Evolutionary conservation across 1,284 basidiomycete species (phyloP).

Genomic region (Athelia psychrophila): DNA sequence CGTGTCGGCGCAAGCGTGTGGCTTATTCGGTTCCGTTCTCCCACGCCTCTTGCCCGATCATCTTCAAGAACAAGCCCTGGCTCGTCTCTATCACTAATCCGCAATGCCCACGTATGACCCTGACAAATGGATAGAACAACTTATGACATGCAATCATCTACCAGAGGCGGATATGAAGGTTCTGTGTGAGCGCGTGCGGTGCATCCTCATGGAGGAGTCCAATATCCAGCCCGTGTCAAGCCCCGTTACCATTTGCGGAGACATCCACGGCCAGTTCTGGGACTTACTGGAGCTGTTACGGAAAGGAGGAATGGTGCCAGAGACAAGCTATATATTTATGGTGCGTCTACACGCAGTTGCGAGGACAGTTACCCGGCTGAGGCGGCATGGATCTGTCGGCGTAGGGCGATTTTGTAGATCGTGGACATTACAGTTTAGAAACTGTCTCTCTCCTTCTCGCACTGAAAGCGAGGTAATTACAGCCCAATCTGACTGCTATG

Average conservation of each 20-base stretch:
- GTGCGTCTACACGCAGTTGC: conserved; percentile 60
- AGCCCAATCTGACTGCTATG: not conserved
- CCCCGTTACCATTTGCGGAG: conserved; percentile 92
- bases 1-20: no score
- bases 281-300: conserved; percentile 89
- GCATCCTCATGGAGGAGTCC: conserved; percentile 89
- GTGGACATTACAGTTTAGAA: conserved; percentile 96
- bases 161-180: conserved; percentile 89
- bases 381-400: not conserved
- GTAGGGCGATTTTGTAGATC: conserved; percentile 96
- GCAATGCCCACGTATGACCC: conserved; percentile 34
- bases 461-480: conserved; percentile 80
- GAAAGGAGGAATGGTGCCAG: conserved; percentile 85
- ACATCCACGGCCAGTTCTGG: conserved; percentile 97
- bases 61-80: no score
- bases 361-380: conserved; percentile 11
- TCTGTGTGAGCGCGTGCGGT: conserved; percentile 84
- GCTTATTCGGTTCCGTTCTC: no score
- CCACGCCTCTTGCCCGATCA: no score
- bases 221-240: conserved; percentile 93
- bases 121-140: conserved; percentile 76
- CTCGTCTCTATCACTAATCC: no score
- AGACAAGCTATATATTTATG: conserved; percentile 98
- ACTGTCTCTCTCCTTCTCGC: conserved; percentile 89
- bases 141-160: conserved; percentile 85